Percentiles rank a stretch among this genome's conserved stretches.
Conservation (phyloP, 2,329 filamentous ascomycete species). For the Cryphonectria naterciae region DNA sequence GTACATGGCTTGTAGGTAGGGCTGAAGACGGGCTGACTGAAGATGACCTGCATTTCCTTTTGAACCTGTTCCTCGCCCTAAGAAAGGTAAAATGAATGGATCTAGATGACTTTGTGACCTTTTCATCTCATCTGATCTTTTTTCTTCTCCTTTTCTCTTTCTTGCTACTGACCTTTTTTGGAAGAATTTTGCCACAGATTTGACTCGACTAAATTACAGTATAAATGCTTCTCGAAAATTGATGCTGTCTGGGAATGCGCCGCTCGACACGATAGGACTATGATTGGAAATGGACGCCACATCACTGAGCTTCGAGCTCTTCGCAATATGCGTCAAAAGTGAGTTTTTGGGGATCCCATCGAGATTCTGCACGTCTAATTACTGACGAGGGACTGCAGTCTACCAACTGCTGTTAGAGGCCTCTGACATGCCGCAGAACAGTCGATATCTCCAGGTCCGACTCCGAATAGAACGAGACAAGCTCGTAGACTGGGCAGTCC, state of each 20-base stretch:
- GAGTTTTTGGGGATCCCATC: background rate
- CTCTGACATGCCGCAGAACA: conserved; percentile 15
- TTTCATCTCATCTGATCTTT: background rate
- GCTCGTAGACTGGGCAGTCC: conserved; percentile 22
- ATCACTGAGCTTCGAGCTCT: conserved; percentile 22
- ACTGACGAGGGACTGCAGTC: background rate
- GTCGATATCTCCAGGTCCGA: conserved; percentile 14
- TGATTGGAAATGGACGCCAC: conserved; percentile 15
- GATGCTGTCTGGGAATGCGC: background rate
- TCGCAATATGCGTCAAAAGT: conserved; percentile 26
- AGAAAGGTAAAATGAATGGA: background rate
- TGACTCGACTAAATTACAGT: background rate
- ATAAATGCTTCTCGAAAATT: background rate
- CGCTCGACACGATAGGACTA: background rate
- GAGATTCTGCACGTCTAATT: background rate
- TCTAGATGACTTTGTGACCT: background rate
- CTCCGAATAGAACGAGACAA: conserved; percentile 22
- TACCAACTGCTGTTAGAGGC: conserved; percentile 24
- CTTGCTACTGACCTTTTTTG: background rate
- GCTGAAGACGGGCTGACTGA: background rate
- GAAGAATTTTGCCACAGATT: background rate
- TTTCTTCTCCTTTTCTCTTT: too few relatives aligned
- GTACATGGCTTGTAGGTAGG: background rate
- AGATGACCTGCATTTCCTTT: background rate
- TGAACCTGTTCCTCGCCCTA: background rate